Base-by-base conservation (phyloP, 2,329 filamentous ascomycete genomes). In the Ilyonectria robusta region DNA sequence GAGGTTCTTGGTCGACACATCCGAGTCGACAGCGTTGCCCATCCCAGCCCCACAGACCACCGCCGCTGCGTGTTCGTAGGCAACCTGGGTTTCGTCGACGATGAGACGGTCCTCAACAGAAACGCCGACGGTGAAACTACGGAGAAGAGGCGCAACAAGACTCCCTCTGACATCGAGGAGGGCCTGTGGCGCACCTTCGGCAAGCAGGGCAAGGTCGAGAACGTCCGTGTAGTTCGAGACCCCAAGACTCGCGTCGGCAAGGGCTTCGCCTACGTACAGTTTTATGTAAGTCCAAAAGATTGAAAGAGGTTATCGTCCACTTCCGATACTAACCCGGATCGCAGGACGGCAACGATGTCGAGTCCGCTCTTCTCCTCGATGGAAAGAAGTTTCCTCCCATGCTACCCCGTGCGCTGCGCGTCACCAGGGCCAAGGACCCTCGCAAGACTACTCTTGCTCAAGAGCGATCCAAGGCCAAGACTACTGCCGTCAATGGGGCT, bases 201-300 rank as follows among this genome's bases (percentile, higher is more conserved):
- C 67, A 89, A 92, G 78, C 80, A 87, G 59, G 95, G 95, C 72
- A 93, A 88, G 70, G 93, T 99, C 13, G 95, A 99, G 82, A 97
- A 92, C 77, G 97, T 99, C 40, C 93, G 96, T 37, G 94, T 99
- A 21, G 89, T 98, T 57, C 91, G 96, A 62, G 96, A 99, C 77
- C 86, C 93, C 69, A 92, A 93, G 72, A 99, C 97, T 8, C 90
- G 97, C 56, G 94, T 99, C 33, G 94, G 96, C 76, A 99, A 99
- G 80, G 96, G 96, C 5, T 94, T 99, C 78, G 97, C 97, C 69
- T 99, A 99, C 77, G 95, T 99, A 17, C 96, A 99, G 78, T 99
- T 99, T 82, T 89, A 92, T 77, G 89, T 91, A 75, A 83, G 84
- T 80, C 59, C 50, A 37, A 61, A 31, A 29, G 3, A 33, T 46